phyloP scores from a whole-genome alignment of 1,139 yeast genomes.

The Meyerozyma smithsonii region DNA sequence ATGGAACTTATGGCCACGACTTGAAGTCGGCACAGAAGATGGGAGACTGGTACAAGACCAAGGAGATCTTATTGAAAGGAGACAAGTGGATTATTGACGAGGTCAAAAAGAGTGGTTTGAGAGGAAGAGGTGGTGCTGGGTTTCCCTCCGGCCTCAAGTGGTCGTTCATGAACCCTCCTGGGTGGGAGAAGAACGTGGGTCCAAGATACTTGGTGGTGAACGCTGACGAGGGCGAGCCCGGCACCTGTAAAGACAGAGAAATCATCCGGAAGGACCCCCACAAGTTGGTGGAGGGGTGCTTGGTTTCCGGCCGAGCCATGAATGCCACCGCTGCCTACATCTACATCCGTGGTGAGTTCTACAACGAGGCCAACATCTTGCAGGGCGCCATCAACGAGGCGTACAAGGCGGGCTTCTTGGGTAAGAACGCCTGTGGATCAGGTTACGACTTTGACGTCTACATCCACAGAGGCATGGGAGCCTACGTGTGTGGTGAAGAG shows the following conservation, averaged over 20 bases:
- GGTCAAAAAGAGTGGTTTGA: conserved; percentile 75
- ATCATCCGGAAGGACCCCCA: conserved; percentile 88
- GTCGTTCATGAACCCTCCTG: conserved; percentile 94
- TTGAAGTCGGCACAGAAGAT: conserved; percentile 67
- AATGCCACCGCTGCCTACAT: conserved; percentile 90
- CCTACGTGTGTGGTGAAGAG: conserved; percentile 88
- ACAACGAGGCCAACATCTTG: conserved; percentile 66
- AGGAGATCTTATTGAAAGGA: conserved; percentile 76
- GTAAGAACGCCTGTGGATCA: conserved; percentile 81
- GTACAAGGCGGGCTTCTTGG: conserved; percentile 70
- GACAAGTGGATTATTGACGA: conserved; percentile 86
- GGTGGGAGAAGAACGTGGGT: conserved; percentile 84
- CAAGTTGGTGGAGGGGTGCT: conserved; percentile 82
- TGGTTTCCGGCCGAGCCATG: conserved; percentile 86
- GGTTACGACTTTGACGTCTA: conserved; percentile 80
- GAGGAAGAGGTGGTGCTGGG: conserved; percentile 94
- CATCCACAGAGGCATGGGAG: conserved; percentile 89
- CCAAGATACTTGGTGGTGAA: conserved; percentile 84
- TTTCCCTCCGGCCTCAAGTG: conserved; percentile 87
- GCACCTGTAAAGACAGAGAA: conserved; percentile 88
- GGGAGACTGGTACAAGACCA: conserved; percentile 92
- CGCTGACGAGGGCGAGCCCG: conserved; percentile 94
- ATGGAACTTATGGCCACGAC: conserved; percentile 70
- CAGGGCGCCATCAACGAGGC: conserved; percentile 85
- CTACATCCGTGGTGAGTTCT: conserved; percentile 85